Evolutionary conservation across 768 basidiomycete species (phyloP), one percentile per base, ranked within the genome.

Genomic region (Leccinum truebloodii): DNA sequence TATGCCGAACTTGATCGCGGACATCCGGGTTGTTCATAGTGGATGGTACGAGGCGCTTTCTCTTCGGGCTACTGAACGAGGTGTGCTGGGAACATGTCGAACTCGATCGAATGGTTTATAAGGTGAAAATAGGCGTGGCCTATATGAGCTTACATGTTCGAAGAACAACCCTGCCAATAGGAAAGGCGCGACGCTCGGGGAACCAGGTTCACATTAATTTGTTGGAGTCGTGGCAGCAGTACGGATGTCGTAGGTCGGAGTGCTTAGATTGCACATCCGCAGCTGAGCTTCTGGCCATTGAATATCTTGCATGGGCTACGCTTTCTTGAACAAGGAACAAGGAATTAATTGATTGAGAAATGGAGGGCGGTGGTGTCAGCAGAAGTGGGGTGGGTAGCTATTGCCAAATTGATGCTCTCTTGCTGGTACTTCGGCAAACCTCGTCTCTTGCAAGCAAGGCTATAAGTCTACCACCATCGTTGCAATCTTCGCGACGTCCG

Each of bases 71-170:
- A 13, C 24, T 13, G 39, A 34, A 22, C 8, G 16, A 35, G 13
- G 44, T 12, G 28, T 34, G 16, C n/a, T 63, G 37, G 5, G 9
- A 20, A 13, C 16, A 39, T 10, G 16, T n/a, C 14, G 16, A 39
- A 6, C 39, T 14, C n/a, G 32, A n/a, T 34, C 34, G 34, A 34
- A 34, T 34, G 13, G 37, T 41, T 65, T 66, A 62, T 66, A 65
- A 1, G 14, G 22, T 26, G 24, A 2, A n/a, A 14, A 5, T 39
- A 14, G 30, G 28, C 18, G 24, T 18, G 49, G 24, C 28, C 14
- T 32, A 50, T 46, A 16, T 35, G 61, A n/a, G 60, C 49, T 63
- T 59, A 35, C 48, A 14, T 6, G 10, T 30, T 26, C 9, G 39
- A 20, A 4, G 20, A 46, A 53, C 55, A 30, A 13, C 49, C 34